Base-by-base conservation (phyloP, 1,284 basidiomycete species). In the Inonotus hispidus region DNA sequence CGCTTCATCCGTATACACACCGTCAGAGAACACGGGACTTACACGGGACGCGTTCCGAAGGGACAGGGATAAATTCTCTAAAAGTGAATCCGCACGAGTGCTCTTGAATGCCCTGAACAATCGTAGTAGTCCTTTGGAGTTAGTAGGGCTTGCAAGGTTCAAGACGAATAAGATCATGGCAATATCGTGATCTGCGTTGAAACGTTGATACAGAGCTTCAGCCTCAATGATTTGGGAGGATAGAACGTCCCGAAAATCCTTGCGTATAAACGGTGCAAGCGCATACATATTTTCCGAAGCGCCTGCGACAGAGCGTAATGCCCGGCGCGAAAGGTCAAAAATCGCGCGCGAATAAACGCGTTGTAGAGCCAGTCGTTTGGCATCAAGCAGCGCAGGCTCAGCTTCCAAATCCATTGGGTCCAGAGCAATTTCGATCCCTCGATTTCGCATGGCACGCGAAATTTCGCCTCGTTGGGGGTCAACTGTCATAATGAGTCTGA, bases 381-480 rank as follows among this genome's bases (percentile, higher is more conserved):
- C 50, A 49, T 37, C 53, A n/a, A 37, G 46, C 25, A 59, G 21
- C 19, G 25, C 25, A 2, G 32, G 39, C 38, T 47, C 45, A n/a
- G 19, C n/a, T 7, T 46, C 27, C 13, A 27, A 16, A 8, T 41
- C 38, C 19, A 23, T 7, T 4, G 21, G 27, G 5, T 39, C 47
- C 38, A 91, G 68, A 27, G 81, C 82, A 39, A 99, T 82, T 73
- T 99, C 97, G 46, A 98, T 80, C 38, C 96, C 97, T 66, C 97
- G 87, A 72, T 99, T 99, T 45, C 97, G 87, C 97, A 99, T 99
- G 1, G 97, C 97, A 41, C 97, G 82, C 6, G 96, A 98, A 10
- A 99, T 79, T 74, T 99, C 97, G 53, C 97, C 98, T 66, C 90
- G 82, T 63, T 87, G 85, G 21, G 94, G 90, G 70, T 99, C 93